Percentiles rank a stretch among this genome's conserved stretches.
Conservation (phyloP, 2,329 filamentous ascomycete genomes). For the Neofusicoccum umdonicola region DNA sequence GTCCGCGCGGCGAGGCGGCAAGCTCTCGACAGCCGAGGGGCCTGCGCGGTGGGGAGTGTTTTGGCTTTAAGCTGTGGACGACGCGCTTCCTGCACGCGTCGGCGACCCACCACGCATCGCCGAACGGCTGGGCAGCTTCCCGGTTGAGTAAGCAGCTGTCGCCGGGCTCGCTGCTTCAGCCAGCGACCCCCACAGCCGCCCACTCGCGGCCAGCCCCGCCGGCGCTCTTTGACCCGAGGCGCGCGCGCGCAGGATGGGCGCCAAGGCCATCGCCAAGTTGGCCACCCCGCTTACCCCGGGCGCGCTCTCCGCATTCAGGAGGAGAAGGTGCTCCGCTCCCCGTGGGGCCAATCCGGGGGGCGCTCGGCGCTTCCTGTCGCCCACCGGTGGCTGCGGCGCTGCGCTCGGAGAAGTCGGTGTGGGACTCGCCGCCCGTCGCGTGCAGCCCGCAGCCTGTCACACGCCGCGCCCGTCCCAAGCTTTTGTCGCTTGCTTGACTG, state of each 20-base stretch:
- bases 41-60: neutral
- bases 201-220: conserved; percentile 12
- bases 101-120: neutral
- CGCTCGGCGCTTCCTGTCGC: neutral
- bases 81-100: neutral
- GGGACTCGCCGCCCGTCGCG: neutral
- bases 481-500: neutral
- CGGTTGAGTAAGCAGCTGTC: conserved; percentile 2
- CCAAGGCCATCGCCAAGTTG: neutral
- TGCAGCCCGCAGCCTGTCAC: neutral
- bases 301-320: conserved; percentile 2
- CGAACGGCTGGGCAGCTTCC: neutral
- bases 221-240: conserved; percentile 10
- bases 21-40: neutral
- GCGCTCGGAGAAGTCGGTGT: neutral
- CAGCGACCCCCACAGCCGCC: neutral
- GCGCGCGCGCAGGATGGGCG: neutral
- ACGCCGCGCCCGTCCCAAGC: neutral
- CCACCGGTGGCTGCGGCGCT: conserved; percentile 5
- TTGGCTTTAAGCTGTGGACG: neutral
- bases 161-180: neutral
- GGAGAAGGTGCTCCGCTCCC: neutral
- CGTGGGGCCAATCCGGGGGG: conserved; percentile 15
- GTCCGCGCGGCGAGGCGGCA: neutral
- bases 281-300: conserved; percentile 1